These are phyloP conservation scores for Pelargonium myrrhifolium DNA, from an alignment of 441 rosid genomes.

Conservation along the genomic window DNA sequence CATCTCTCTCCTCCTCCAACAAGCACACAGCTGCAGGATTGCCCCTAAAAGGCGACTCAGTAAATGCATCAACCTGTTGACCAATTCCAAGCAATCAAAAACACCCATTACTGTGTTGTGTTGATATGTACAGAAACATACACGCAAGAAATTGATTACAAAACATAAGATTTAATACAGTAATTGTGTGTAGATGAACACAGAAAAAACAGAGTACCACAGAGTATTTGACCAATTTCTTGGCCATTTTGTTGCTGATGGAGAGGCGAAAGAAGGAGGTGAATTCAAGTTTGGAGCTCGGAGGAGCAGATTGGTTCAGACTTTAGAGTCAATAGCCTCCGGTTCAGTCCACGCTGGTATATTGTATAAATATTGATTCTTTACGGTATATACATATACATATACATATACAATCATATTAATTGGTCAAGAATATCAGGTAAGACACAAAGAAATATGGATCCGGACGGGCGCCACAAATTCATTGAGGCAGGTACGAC, in stretches of 20 bases:
- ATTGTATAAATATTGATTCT: too few relatives aligned
- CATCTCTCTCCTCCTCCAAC: conserved; percentile 49
- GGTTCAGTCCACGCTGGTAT: too few relatives aligned
- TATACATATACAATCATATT: too few relatives aligned
- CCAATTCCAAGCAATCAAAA: background rate
- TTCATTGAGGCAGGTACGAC: too few relatives aligned
- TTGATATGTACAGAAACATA: too few relatives aligned
- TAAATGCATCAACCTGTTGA: conserved; percentile 66
- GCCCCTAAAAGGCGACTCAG: conserved; percentile 62
- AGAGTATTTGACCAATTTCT: conserved; percentile 34
- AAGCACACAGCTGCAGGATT: conserved; percentile 71
- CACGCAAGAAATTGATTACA: background rate
- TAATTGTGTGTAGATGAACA: background rate
- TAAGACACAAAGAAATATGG: too few relatives aligned
- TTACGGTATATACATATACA: too few relatives aligned
- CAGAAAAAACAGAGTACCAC: conserved; percentile 29
- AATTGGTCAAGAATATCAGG: too few relatives aligned
- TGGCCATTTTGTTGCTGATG: conserved; percentile 8
- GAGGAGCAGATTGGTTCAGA: background rate
- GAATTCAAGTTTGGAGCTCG: background rate
- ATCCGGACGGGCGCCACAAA: too few relatives aligned
- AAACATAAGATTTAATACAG: background rate
- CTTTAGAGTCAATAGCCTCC: too few relatives aligned
- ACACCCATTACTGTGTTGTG: background rate
- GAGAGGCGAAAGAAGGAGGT: background rate